Conservation (phyloP, 208 protist genomes). For the Wallacemonas rigidus region DNA sequence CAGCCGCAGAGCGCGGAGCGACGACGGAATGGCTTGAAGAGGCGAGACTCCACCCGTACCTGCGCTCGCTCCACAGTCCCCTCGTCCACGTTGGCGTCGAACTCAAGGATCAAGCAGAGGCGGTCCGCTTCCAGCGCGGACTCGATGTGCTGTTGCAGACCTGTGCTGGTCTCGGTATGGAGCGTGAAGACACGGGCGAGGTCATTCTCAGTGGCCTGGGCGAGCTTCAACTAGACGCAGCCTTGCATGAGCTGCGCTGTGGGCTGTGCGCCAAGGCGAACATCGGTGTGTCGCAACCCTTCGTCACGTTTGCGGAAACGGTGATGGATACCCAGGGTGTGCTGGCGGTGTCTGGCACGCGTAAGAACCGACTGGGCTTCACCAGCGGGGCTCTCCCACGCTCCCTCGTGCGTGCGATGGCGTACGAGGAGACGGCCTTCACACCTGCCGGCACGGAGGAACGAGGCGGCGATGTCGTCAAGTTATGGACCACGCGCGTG, state of each 20-base stretch:
- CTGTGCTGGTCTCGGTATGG: constrained; percentile 89
- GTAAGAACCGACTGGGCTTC: constrained; percentile 49
- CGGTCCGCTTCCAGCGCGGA: constrained; percentile 94
- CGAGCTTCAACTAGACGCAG: constrained; percentile 99
- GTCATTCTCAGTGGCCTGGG: constrained; percentile 97
- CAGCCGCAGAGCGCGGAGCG: constrained; percentile 18
- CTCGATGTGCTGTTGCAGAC: constrained; percentile 92
- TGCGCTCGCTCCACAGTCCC: constrained; percentile 29
- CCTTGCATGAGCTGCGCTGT: constrained; percentile 96
- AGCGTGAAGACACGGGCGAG: constrained; percentile 98
- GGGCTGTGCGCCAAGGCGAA: constrained; percentile 55
- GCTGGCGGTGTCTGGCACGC: constrained; percentile 64
- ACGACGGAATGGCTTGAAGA: constrained; percentile 47
- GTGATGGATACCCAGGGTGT: constrained; percentile 91
- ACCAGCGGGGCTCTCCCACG: constrained; percentile 44
- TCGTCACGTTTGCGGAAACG: constrained; percentile 97
- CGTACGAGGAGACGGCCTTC: constrained; percentile 56
- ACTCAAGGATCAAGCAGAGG: constrained; percentile 95
- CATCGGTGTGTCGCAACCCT: constrained; percentile 94
- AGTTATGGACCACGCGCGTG: constrained; percentile 58
- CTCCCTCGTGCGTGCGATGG: constrained; percentile 46
- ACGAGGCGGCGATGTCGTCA: constrained; percentile 1
- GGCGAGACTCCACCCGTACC: constrained; percentile 39
- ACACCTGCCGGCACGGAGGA: constrained; percentile 20
- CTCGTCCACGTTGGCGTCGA: constrained; percentile 97